These are phyloP conservation scores for Puccinia novopanici DNA, from an alignment of 1,284 basidiomycete species.

Conservation along the genomic window DNA sequence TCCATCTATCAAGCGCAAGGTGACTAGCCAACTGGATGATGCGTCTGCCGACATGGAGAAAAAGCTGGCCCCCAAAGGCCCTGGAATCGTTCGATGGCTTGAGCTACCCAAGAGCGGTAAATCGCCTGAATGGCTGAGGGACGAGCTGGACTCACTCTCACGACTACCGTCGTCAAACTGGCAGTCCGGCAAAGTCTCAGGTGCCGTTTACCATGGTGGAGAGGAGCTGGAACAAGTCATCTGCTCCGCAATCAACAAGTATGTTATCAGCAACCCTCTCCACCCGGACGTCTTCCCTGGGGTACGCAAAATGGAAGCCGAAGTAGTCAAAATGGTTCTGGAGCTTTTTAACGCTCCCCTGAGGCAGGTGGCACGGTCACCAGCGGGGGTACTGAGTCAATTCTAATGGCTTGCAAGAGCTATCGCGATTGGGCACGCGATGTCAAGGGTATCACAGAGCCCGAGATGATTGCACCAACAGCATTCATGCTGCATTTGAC, in stretches of 20 bases:
- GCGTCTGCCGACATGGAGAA: slow-evolving; percentile 57
- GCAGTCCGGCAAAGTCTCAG: slow-evolving; percentile 68
- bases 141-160: slow-evolving; percentile 79
- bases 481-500: slow-evolving; percentile 92
- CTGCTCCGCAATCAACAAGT: slow-evolving; percentile 55
- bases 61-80: slow-evolving; percentile 70
- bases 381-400: slow-evolving; percentile 92
- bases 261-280: slow-evolving; percentile 73
- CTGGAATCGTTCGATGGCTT: slow-evolving; percentile 67
- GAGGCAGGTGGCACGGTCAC: slow-evolving; percentile 79
- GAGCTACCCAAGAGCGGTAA: slow-evolving; percentile 71
- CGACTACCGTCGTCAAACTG: slow-evolving; percentile 65
- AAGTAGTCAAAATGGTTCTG: slow-evolving; percentile 91
- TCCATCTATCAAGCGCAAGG: slow-evolving; percentile 70
- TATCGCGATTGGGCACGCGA: slow-evolving; percentile 87
- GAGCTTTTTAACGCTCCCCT: slow-evolving; percentile 67
- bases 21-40: slow-evolving; percentile 71
- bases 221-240: slow-evolving; percentile 53
- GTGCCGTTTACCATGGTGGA: slow-evolving; percentile 60
- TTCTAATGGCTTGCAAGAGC: slow-evolving; percentile 89
- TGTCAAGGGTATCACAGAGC: slow-evolving; percentile 82
- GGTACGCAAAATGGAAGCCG: slow-evolving; percentile 94
- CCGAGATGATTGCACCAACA: slow-evolving; percentile 85
- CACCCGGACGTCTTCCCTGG: slow-evolving; percentile 93
- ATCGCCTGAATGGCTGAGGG: slow-evolving; percentile 73